Evolutionary conservation across 768 basidiomycete genomes (phyloP), one percentile per base, ranked within the genome.

Genomic region (Mycena venus): DNA sequence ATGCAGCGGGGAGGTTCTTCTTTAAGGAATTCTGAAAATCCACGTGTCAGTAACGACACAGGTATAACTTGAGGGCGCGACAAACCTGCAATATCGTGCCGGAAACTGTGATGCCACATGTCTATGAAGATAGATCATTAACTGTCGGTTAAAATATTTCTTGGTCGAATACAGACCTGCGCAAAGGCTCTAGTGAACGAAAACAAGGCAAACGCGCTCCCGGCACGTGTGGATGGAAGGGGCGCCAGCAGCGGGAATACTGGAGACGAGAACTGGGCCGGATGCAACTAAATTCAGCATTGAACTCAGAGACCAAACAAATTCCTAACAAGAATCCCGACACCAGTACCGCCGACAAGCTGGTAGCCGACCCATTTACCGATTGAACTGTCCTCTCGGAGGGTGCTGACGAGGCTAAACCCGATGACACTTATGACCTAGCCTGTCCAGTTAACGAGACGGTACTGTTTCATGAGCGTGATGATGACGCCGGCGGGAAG

Each of bases 171-270:
- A 19, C 51, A 21, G 6, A 71, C 70, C 70, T 71, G 70, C 2
- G 78, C 76, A 23, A 82, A 83, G 9, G 77, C 62, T 19, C 83
- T 78, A 4, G 79, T 70, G 72, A 83, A 83, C 47, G 78, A 76
- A 74, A 81, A 83, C 73, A 84, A 81, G 1, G 83, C 80, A 10
- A 88, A 80, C 1, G 86, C 85, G 3, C 79, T 76, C 10, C 85
- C 87, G 58, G 81, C 84, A 9, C 79, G 75, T 4, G 77, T 68
- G 4, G 84, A 78, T 1, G 82, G 79, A 5, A 86, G 72, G 0
- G 86, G 83, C 0, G 87, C 84, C 17, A 85, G 81, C 23, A 87
- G 78, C 0, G 87, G 82, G 69, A 85, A 88, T 40, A 82, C 80
- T 1, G 74, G 82, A 21, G 75, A 40, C 17, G 44, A 32, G 31